Percentiles rank a stretch among this genome's conserved stretches.
These are phyloP conservation scores for Ophiostoma populinum DNA, from an alignment of 2,329 filamentous ascomycete genomes.

Conservation along the genomic window DNA sequence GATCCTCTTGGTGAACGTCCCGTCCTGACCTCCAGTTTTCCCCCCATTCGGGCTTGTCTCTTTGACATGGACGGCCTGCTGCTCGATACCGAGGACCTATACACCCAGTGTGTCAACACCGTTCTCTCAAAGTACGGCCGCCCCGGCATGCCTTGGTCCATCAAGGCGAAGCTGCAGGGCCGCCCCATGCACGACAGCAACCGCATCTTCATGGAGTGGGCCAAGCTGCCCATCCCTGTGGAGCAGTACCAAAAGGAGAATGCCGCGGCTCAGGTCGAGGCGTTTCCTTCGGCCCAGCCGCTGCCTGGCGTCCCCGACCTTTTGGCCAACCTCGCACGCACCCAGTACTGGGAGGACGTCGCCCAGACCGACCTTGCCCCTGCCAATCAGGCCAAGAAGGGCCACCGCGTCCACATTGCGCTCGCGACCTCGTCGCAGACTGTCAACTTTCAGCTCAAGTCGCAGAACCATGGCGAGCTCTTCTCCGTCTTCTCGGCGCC, in stretches of 20 bases:
- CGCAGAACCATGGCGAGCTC: constrained; percentile 37
- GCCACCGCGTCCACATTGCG: constrained; percentile 51
- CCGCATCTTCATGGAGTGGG: constrained; percentile 56
- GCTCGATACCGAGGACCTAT: constrained; percentile 81
- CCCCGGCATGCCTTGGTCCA: constrained; percentile 69
- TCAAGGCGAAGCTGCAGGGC: constrained; percentile 72
- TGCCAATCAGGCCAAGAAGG: constrained; percentile 8
- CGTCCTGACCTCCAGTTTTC: constrained; percentile 41
- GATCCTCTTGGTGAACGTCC: not conserved
- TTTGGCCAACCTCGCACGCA: constrained; percentile 39
- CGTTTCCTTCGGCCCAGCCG: constrained; percentile 60
- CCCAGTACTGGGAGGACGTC: constrained; percentile 28
- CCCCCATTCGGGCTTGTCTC: constrained; percentile 72
- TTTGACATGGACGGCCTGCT: constrained; percentile 99
- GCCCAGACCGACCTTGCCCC: constrained; percentile 5
- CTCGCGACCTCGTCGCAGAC: constrained; percentile 66
- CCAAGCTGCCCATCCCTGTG: constrained; percentile 58
- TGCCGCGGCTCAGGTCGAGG: constrained; percentile 44
- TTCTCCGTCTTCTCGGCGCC: constrained; percentile 48
- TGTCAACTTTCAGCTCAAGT: constrained; percentile 64
- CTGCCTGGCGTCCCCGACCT: constrained; percentile 63
- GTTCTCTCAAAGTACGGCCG: constrained; percentile 61
- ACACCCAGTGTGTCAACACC: constrained; percentile 68
- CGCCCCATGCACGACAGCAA: constrained; percentile 36
- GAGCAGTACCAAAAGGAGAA: constrained; percentile 49